phyloP scores from a whole-genome alignment of 192 early-diverging fungal genomes.

The Chytriomyces sp. region DNA sequence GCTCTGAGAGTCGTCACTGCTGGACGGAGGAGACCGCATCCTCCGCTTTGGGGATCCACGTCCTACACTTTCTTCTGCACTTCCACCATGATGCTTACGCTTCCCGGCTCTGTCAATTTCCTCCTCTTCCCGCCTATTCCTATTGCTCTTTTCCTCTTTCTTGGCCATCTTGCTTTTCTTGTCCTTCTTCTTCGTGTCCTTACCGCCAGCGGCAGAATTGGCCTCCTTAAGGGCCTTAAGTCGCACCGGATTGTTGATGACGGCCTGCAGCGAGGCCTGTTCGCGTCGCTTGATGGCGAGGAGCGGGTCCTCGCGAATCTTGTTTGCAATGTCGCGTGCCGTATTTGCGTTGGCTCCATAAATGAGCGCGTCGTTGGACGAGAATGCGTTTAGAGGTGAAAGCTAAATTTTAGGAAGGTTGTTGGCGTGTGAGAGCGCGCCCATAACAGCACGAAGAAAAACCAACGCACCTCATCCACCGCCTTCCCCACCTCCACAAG shows the following conservation, averaged over 20 bases:
- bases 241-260: constrained; percentile 72
- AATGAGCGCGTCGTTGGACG: constrained; percentile 27
- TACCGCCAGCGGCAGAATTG: constrained; percentile 31
- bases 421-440: background rate
- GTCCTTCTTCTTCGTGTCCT: constrained; percentile 52
- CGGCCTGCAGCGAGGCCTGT: constrained; percentile 73
- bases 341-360: constrained; percentile 72
- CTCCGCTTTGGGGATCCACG: constrained; percentile 9
- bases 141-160: constrained; percentile 53
- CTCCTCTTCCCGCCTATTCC: constrained; percentile 40
- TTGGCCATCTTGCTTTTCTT: constrained; percentile 53
- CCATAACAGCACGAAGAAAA: constrained; percentile 28
- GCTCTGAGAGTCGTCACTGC: background rate
- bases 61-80: constrained; percentile 15
- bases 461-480: constrained; percentile 39
- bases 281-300: constrained; percentile 85
- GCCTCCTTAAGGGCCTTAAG: constrained; percentile 62
- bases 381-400: constrained; percentile 18
- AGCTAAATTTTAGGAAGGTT: constrained; percentile 20
- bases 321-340: constrained; percentile 75
- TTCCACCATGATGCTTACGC: constrained; percentile 25
- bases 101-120: constrained; percentile 13
- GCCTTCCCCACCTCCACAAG: constrained; percentile 47
- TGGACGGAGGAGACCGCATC: background rate
- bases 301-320: constrained; percentile 91